phyloP scores from a whole-genome alignment of 441 rosid genomes.

The Pelargonium australe region DNA sequence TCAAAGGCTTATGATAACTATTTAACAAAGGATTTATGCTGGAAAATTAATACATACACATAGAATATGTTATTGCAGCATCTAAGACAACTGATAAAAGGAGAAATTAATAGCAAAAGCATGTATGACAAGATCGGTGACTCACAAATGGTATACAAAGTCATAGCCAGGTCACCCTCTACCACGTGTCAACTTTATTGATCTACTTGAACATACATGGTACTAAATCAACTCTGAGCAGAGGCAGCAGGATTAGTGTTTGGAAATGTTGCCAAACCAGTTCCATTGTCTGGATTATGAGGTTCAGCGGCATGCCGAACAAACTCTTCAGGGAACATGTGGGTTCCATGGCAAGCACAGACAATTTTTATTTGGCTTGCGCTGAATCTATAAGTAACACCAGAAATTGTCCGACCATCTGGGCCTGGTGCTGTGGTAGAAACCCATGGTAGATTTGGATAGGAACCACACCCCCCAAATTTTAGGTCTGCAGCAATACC shows the following conservation, averaged over 20 bases:
- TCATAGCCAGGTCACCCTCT: conserved; percentile 11
- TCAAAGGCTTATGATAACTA: conserved; percentile 16
- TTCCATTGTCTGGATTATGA: conserved; percentile 41
- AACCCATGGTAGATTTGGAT: conserved; percentile 91
- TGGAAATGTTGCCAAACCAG: conserved; percentile 41
- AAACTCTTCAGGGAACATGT: conserved; percentile 89
- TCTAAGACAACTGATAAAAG: conserved; percentile 10
- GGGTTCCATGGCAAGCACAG: conserved; percentile 92
- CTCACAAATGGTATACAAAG: conserved; percentile 17
- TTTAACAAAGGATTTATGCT: conserved; percentile 13
- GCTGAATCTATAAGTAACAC: conserved; percentile 72
- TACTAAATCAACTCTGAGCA: conserved; percentile 57
- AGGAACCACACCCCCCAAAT: conserved; percentile 82
- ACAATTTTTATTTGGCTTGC: conserved; percentile 71
- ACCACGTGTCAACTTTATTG: conserved; percentile 11
- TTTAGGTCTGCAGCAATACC: conserved; percentile 77
- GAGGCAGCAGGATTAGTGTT: conserved; percentile 65
- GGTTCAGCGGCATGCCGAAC: conserved; percentile 77
- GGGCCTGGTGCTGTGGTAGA: conserved; percentile 81
- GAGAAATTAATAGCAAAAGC: neutral
- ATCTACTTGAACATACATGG: conserved; percentile 4
- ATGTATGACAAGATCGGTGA: neutral
- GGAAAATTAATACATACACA: conserved; percentile 20
- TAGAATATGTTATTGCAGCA: conserved; percentile 20
- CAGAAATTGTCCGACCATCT: conserved; percentile 81